phyloP scores from a whole-genome alignment of 331 rosid species.

The Spiraea crenata region DNA sequence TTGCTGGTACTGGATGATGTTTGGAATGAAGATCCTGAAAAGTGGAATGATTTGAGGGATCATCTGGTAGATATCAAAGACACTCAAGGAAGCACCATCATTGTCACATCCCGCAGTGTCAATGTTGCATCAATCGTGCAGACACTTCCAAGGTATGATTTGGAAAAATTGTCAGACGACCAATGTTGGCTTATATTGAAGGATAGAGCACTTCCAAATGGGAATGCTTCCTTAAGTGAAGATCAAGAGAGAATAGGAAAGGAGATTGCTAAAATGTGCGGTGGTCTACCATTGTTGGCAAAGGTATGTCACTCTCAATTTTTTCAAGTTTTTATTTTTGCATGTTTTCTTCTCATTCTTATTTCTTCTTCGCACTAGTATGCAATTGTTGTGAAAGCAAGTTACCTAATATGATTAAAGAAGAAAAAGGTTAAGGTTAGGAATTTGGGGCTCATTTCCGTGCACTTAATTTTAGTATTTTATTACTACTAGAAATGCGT shows the following conservation, averaged over 20 bases:
- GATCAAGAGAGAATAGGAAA: background rate
- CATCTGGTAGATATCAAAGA: background rate
- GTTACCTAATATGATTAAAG: no score
- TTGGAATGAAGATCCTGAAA: background rate
- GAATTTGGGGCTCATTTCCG: no score
- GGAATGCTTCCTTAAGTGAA: background rate
- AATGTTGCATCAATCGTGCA: background rate
- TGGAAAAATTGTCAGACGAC: background rate
- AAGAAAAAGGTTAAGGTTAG: no score
- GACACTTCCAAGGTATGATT: background rate
- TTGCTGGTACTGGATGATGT: constrained; percentile 11
- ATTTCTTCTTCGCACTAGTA: background rate
- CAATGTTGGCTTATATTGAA: background rate
- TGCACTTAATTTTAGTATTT: no score
- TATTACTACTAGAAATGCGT: no score
- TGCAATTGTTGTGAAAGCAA: no score
- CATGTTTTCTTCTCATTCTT: background rate
- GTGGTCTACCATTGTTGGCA: background rate
- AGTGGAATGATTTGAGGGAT: background rate
- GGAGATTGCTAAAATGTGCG: no score
- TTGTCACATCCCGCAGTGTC: background rate
- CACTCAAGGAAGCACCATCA: background rate
- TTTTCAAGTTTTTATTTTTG: background rate
- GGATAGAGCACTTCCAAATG: background rate
- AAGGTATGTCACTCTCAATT: background rate